Evolutionary conservation across 306 rosid genomes (phyloP).

Genomic region (Cicer bijugum): DNA sequence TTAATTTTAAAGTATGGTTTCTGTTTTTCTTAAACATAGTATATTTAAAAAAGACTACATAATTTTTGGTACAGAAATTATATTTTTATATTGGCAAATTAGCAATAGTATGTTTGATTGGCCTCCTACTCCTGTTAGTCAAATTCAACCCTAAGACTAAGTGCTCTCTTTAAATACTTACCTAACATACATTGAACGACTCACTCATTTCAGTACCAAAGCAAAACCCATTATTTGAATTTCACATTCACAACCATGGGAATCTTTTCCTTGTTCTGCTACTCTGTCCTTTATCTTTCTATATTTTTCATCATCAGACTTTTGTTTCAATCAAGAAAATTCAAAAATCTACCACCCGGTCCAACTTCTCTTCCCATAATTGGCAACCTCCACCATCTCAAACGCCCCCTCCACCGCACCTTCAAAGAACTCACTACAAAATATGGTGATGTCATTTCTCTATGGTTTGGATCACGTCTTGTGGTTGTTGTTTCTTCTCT

Average conservation of each 20-base stretch:
- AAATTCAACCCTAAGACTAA: too few relatives aligned
- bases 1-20: too few relatives aligned
- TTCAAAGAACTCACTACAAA: slow-evolving; percentile 44
- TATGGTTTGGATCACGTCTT: slow-evolving; percentile 45
- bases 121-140: too few relatives aligned
- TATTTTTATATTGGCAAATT: too few relatives aligned
- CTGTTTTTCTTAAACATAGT: too few relatives aligned
- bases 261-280: neutral
- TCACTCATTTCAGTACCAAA: too few relatives aligned
- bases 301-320: neutral
- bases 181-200: too few relatives aligned
- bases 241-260: neutral
- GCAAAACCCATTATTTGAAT: too few relatives aligned
- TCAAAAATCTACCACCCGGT: slow-evolving; percentile 53
- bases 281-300: neutral
- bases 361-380: slow-evolving; percentile 59
- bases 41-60: too few relatives aligned
- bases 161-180: too few relatives aligned
- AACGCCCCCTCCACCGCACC: slow-evolving; percentile 49
- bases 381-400: slow-evolving; percentile 64
- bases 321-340: slow-evolving; percentile 9
- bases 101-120: too few relatives aligned
- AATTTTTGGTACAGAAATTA: too few relatives aligned
- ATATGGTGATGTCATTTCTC: slow-evolving; percentile 48
- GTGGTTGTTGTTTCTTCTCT: slow-evolving; percentile 55